Base-by-base conservation (phyloP, 1,284 basidiomycete genomes). In the Grifola frondosa region DNA sequence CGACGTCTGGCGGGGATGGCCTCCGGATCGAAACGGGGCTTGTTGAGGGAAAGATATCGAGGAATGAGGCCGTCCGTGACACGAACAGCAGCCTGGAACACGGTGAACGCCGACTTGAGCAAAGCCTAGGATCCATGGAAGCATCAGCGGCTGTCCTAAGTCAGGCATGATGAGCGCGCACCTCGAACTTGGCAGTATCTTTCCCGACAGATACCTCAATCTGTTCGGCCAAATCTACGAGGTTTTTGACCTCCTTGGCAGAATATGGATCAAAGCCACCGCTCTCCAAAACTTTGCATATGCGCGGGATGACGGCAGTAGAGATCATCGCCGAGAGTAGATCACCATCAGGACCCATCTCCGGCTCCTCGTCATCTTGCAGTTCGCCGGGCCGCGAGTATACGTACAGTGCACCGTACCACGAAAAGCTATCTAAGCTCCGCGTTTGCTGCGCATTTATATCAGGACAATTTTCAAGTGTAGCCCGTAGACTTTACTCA, bases 291-390 rank as follows among this genome's bases (percentile, higher is more conserved):
- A 91, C 62, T 53, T 79, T 84, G 56, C 77, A 79, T 6, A 97
- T 61, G 30, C 84, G 73, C 3, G 94, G 92, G 19, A 90, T 80
- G 33, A 96, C 74, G 1, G 86, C 82, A 0, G 90, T 91, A 10
- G 87, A 83, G 20, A 96, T 80, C 82, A 96, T 91, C 2, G 88
- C 85, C 15, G 88, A 81, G 19, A 93, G 84, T n/a, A 96, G 71
- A 58, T 96, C 91, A 11, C 88, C 90, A 48, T 94, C 91, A 2
- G 87, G 79, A 7, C 88, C 82, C n/a, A 88, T 64, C 46, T 80
- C 78, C 10, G 74, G 64, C 43, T 78, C 78, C 35, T 74, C 73
- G 37, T 70, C 68, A 24, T 64, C 65, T 13, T 55, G 42, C 1
- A 37, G 29, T 4, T 41, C 40, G 6, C 56, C 65, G 4, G 83